Evolutionary conservation across 2,329 filamentous ascomycete species (phyloP).

Genomic region (Xylariales sp.): DNA sequence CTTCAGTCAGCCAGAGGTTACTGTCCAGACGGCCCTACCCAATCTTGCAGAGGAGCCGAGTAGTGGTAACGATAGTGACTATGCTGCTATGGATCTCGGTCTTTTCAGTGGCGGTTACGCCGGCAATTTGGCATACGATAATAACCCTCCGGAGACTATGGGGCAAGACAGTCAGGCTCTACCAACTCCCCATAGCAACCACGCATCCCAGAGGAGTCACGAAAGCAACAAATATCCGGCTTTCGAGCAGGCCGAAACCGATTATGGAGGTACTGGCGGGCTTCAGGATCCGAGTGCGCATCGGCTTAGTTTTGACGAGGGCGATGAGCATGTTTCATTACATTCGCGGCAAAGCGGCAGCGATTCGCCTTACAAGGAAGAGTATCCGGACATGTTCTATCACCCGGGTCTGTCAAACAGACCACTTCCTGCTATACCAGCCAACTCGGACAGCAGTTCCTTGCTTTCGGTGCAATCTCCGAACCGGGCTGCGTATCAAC

Average conservation of each 20-base stretch:
- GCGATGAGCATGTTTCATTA: conserved; percentile 68
- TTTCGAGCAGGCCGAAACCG: conserved; percentile 64
- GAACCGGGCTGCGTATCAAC: conserved; percentile 42
- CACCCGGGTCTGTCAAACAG: conserved; percentile 71
- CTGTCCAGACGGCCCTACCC: conserved; percentile 33
- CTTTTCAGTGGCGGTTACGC: conserved; percentile 69
- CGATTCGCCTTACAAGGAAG: conserved; percentile 64
- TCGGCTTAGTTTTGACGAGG: conserved; percentile 86
- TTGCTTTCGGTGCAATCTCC: conserved; percentile 43
- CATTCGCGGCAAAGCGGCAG: conserved; percentile 53
- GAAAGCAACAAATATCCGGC: conserved; percentile 36
- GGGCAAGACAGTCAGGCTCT: conserved; percentile 44
- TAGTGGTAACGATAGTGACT: conserved; percentile 73
- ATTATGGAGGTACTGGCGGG: conserved; percentile 87
- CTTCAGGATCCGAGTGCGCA: conserved; percentile 69
- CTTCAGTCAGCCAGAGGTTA: conserved; percentile 32
- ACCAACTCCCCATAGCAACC: conserved; percentile 38
- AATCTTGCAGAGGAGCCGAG: conserved; percentile 49
- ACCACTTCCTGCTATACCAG: conserved; percentile 59
- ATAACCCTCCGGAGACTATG: conserved; percentile 33
- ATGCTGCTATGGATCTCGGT: conserved; percentile 66
- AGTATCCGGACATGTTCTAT: conserved; percentile 88
- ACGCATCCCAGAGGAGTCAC: conserved; percentile 33
- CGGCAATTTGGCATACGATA: conserved; percentile 46
- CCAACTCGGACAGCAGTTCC: conserved; percentile 57